These are phyloP conservation scores for Apiospora sp. DNA, from an alignment of 2,329 filamentous ascomycete species.

Conservation along the genomic window DNA sequence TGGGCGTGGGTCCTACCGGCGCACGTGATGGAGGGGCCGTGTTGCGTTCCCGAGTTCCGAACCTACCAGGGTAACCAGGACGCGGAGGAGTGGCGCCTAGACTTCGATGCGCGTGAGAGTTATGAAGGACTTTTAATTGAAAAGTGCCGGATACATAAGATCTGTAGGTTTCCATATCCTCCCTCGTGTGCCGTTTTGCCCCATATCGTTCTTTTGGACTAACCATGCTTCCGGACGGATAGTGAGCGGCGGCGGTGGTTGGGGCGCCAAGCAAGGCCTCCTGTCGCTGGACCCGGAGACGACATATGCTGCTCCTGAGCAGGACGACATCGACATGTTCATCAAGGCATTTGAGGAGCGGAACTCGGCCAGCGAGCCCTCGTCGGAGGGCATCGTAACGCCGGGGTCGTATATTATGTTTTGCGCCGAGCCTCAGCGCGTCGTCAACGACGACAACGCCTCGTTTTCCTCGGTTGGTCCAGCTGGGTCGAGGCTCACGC, in stretches of 20 bases:
- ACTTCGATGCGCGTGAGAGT: conserved; percentile 37
- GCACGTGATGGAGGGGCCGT: conserved; percentile 34
- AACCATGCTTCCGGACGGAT: conserved; percentile 35
- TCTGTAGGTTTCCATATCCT: conserved; percentile 47
- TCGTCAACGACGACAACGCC: conserved; percentile 26
- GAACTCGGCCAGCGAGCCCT: conserved; percentile 35
- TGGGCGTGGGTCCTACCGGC: conserved; percentile 76
- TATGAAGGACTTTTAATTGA: conserved; percentile 47
- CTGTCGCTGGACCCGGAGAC: conserved; percentile 79
- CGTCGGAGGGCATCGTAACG: conserved; percentile 60
- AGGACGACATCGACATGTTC: conserved; percentile 62
- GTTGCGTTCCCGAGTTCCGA: conserved; percentile 29
- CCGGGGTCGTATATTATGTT: conserved; percentile 74
- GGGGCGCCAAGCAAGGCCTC: conserved; percentile 82
- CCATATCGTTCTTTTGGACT: not conserved
- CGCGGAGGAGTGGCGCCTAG: conserved; percentile 38
- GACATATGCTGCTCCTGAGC: conserved; percentile 56
- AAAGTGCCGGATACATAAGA: conserved; percentile 56
- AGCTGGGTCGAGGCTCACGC: conserved; percentile 29
- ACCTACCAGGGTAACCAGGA: conserved; percentile 35
- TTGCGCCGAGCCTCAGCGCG: conserved; percentile 55
- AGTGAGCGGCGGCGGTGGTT: conserved; percentile 84
- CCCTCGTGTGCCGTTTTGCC: not conserved
- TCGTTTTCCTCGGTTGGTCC: not conserved
- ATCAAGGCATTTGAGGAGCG: conserved; percentile 56